These are phyloP conservation scores for Hippophae rhamnoides DNA, from an alignment of 306 rosid species.

Conservation along the genomic window DNA sequence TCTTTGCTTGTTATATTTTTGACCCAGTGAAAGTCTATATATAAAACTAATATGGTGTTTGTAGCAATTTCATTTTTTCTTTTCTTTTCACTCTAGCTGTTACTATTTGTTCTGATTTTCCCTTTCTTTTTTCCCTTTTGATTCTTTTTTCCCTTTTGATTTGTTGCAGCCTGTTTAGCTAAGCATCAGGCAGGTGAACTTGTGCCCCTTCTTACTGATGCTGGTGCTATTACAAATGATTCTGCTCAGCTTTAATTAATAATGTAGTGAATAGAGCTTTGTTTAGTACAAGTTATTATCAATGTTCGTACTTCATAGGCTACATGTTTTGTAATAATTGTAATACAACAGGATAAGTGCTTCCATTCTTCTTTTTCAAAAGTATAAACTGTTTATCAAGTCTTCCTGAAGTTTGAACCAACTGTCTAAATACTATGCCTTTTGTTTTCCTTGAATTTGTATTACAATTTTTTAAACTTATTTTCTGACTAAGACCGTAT, in stretches of 20 bases:
- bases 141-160: not conserved
- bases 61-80: not conserved
- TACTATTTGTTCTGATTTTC: not conserved
- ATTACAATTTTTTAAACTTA: too few relatives aligned
- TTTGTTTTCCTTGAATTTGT: too few relatives aligned
- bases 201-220: slow-evolving; percentile 54
- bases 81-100: not conserved
- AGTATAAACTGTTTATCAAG: too few relatives aligned
- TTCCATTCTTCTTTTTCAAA: not conserved
- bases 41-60: too few relatives aligned
- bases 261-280: not conserved
- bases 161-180: slow-evolving; percentile 52
- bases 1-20: too few relatives aligned
- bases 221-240: slow-evolving; percentile 50
- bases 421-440: too few relatives aligned
- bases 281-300: not conserved
- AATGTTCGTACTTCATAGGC: not conserved
- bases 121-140: not conserved
- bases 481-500: too few relatives aligned
- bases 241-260: slow-evolving; percentile 33
- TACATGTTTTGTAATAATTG: slow-evolving; percentile 2
- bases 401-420: too few relatives aligned
- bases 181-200: slow-evolving; percentile 49
- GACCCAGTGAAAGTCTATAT: too few relatives aligned
- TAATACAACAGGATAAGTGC: not conserved